Base-by-base conservation (phyloP, 495 filamentous ascomycete species). In the Cetradonia linearis region DNA sequence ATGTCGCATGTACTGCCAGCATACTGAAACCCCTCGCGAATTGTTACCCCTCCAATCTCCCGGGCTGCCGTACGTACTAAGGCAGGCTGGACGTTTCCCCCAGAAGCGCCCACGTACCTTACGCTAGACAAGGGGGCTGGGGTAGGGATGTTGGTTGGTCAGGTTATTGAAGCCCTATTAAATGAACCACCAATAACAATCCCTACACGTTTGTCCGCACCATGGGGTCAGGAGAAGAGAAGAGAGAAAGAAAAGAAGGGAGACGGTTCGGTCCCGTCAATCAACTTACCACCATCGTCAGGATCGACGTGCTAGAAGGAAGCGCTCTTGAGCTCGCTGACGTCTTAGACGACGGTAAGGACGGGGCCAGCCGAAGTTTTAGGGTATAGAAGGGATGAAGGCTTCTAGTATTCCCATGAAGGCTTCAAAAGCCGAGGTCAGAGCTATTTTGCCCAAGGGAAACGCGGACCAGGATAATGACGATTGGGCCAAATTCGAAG, bases 391-490 rank as follows among this genome's bases (percentile, higher is more conserved):
- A n/a, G 42, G 20, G 8, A 46, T 46, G 42, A 46, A 46, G 42
- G 42, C 42, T 11, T 46, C 42, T 46, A 46, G 42, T 4, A 46
- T 46, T 23, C 42, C 42, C 20, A 46, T 46, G 42, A 56, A 56
- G 14, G 53, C 53, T 38, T 25, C 53, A 28, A 56, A 56, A 56
- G 53, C 53, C 27, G 53, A 56, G n/a, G 54, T 56, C 37, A 42
- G 37, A 56, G 36, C 36, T 5, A 42, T 20, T 2, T 23, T 56
- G 30, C 36, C 54, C 27, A 56, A 56, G 53, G 33, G 40, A 34
- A 30, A 56, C 18, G 36, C 27, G 37, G 40, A 56, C 11, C 16
- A 42, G 40, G 36, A 42, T 42, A 56, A 56, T 10, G 54, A 56
- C 40, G 54, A 42, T 28, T 56, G 54, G 37, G 37, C 30, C 0